These are phyloP conservation scores for Diaporthe australafricana DNA, from an alignment of 2,329 filamentous ascomycete genomes.

Conservation along the genomic window DNA sequence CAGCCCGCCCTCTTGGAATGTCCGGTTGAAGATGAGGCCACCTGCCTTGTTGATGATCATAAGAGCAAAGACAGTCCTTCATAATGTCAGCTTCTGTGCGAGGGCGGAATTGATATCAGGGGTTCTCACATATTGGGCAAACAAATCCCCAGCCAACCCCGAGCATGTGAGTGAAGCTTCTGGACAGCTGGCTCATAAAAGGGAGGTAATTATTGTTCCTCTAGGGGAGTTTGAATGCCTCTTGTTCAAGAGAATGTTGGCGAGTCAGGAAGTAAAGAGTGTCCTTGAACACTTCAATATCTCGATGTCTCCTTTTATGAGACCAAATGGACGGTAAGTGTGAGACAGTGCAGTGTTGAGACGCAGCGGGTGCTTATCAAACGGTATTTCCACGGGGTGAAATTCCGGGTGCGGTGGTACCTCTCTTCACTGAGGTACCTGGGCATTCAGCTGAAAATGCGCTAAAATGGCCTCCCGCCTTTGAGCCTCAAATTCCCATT, in stretches of 20 bases:
- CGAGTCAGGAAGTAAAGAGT: too few relatives aligned
- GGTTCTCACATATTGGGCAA: conserved; percentile 33
- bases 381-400: neutral
- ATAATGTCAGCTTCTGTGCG: neutral
- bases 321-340: neutral
- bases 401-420: neutral
- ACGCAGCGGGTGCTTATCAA: conserved; percentile 3
- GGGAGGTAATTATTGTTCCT: neutral
- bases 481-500: conserved; percentile 15
- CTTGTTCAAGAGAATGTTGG: neutral
- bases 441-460: conserved; percentile 1
- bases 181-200: conserved; percentile 6
- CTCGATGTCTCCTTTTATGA: neutral
- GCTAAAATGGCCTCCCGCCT: conserved; percentile 22
- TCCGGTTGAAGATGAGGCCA: conserved; percentile 94
- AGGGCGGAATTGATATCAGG: neutral
- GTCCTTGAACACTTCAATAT: neutral
- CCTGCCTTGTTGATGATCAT: conserved; percentile 99
- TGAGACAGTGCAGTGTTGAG: neutral
- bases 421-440: neutral
- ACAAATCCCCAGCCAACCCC: conserved; percentile 4
- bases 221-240: neutral
- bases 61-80: conserved; percentile 92
- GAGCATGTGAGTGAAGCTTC: conserved; percentile 14
- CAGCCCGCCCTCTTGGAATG: conserved; percentile 86